A percentile compares a stretch with the other conserved stretches of the same genome.
These are phyloP conservation scores for Didymellaceae sp. DNA, from an alignment of 2,329 filamentous ascomycete species.

Conservation along the genomic window DNA sequence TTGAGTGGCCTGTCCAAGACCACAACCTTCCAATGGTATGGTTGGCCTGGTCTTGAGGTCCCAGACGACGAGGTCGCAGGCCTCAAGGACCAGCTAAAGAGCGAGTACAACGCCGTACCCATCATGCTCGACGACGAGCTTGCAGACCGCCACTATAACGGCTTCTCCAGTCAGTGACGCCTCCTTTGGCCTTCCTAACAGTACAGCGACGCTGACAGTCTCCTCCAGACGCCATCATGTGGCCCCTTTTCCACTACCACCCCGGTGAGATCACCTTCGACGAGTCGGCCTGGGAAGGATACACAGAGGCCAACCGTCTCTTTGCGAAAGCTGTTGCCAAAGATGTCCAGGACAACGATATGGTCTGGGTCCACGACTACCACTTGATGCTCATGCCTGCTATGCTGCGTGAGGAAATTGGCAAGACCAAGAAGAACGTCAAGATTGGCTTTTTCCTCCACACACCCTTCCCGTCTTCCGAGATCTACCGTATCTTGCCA, in stretches of 20 bases:
- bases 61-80: conserved; percentile 79
- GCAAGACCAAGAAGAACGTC: conserved; percentile 81
- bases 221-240: conserved; percentile 81
- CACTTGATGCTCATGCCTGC: conserved; percentile 96
- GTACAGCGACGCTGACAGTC: conserved; percentile 14
- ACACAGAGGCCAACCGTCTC: conserved; percentile 88
- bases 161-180: conserved; percentile 80
- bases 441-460: conserved; percentile 99
- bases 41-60: conserved; percentile 93
- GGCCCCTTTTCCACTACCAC: conserved; percentile 99
- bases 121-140: conserved; percentile 94
- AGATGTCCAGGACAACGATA: conserved; percentile 89
- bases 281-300: conserved; percentile 91
- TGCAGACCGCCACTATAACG: conserved; percentile 95
- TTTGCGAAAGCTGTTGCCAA: conserved; percentile 88
- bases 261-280: conserved; percentile 98
- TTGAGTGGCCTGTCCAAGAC: conserved; percentile 90
- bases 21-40: conserved; percentile 97
- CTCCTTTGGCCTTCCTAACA: neutral
- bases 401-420: conserved; percentile 92
- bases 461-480: conserved; percentile 94
- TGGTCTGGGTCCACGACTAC: conserved; percentile 99
- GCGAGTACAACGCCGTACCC: conserved; percentile 87
- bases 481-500: conserved; percentile 94
- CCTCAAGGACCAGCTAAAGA: conserved; percentile 79